Conservation (phyloP, 2,329 filamentous ascomycete genomes). For the Curvularia verruculosa region DNA sequence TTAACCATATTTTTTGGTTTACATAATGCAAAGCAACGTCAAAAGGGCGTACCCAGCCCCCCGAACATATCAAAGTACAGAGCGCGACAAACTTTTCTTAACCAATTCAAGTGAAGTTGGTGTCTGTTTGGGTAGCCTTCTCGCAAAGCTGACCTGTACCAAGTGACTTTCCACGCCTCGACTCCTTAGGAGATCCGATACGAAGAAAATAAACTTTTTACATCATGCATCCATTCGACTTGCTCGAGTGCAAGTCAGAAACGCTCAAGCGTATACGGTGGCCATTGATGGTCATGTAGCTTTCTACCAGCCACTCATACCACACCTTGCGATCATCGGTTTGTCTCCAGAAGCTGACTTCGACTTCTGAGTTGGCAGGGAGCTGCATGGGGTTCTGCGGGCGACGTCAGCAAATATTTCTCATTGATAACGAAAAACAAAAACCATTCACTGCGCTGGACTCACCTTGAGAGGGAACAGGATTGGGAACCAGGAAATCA, state of each 20-base stretch:
- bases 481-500: conserved; percentile 99
- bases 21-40: not conserved
- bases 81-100: not conserved
- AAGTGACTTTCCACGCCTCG: not conserved
- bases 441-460: not conserved
- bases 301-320: conserved; percentile 98
- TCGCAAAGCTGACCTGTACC: not conserved
- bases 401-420: conserved; percentile 6
- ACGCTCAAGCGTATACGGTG: conserved; percentile 68
- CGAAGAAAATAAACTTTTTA: conserved; percentile 9
- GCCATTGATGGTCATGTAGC: conserved; percentile 69
- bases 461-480: conserved; percentile 93
- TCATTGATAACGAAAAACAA: not conserved
- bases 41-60: not conserved
- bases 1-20: not conserved
- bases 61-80: not conserved
- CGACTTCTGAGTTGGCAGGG: conserved; percentile 81
- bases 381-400: conserved; percentile 83
- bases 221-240: conserved; percentile 50
- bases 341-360: conserved; percentile 93
- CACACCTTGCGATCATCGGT: conserved; percentile 95
- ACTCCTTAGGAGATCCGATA: not conserved
- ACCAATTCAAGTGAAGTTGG: not conserved
- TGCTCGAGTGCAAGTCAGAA: conserved; percentile 49
- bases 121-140: not conserved